phyloP scores from a whole-genome alignment of 768 basidiomycete genomes.

The Termitomyces sp. region DNA sequence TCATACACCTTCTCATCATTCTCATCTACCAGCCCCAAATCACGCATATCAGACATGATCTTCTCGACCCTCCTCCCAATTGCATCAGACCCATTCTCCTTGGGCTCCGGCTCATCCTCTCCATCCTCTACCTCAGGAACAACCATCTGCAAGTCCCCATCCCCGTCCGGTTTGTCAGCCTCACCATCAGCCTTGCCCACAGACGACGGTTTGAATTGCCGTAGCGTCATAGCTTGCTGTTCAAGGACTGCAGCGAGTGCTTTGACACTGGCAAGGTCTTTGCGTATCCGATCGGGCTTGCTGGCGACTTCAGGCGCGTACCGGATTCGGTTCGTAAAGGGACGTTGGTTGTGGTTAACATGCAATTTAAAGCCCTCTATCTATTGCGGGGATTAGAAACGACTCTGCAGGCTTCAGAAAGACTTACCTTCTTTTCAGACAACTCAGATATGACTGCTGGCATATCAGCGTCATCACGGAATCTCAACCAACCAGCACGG shows the following conservation, averaged over 20 bases:
- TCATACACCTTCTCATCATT: constrained; percentile 64
- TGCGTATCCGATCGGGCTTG: constrained; percentile 72
- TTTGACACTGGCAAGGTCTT: constrained; percentile 76
- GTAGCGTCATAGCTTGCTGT: constrained; percentile 55
- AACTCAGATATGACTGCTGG: constrained; percentile 61
- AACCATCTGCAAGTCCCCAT: constrained; percentile 23
- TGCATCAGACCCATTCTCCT: constrained; percentile 66
- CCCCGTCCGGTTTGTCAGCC: constrained; percentile 6
- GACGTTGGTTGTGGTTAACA: constrained; percentile 74
- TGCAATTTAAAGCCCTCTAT: constrained; percentile 95
- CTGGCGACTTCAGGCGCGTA: constrained; percentile 81
- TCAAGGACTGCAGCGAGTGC: constrained; percentile 71
- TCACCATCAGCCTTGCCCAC: constrained; percentile 26
- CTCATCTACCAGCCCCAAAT: constrained; percentile 53
- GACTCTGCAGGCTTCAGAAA: neutral
- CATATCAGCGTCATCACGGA: constrained; percentile 84
- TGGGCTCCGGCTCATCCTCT: constrained; percentile 52
- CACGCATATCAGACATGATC: constrained; percentile 63
- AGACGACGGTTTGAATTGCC: constrained; percentile 33
- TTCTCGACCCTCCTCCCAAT: constrained; percentile 81
- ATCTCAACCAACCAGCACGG: constrained; percentile 91
- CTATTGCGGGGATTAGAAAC: constrained; percentile 33
- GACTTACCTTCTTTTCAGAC: constrained; percentile 76
- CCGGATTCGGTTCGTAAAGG: constrained; percentile 70
- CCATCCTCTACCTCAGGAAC: constrained; percentile 30